phyloP scores from a whole-genome alignment of 2,329 filamentous ascomycete species.

The Hysterium pulicare region DNA sequence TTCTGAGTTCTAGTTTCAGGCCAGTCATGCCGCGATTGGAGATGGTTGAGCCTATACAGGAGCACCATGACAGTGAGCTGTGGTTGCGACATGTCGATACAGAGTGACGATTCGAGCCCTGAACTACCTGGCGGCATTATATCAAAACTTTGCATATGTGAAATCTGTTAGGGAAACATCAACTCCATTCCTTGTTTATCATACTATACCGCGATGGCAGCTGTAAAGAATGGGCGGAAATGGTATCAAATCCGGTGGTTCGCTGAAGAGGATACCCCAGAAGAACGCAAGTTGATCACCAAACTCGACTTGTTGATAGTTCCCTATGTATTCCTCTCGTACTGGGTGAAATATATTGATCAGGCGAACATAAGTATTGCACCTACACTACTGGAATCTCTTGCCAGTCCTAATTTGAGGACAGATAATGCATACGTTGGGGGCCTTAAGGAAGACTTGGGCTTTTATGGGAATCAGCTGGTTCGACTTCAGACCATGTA shows the following conservation, averaged over 20 bases:
- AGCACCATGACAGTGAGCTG: not conserved
- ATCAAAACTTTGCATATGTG: too few relatives aligned
- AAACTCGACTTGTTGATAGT: constrained; percentile 58
- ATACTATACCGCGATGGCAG: not conserved
- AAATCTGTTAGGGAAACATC: too few relatives aligned
- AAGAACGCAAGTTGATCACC: constrained; percentile 51
- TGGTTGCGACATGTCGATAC: not conserved
- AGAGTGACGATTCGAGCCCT: not conserved
- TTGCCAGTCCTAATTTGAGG: not conserved
- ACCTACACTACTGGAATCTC: not conserved
- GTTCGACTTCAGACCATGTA: constrained; percentile 56
- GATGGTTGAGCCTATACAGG: too few relatives aligned
- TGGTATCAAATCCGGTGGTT: constrained; percentile 30
- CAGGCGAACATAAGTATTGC: constrained; percentile 52
- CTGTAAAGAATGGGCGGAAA: constrained; percentile 10
- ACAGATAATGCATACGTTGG: constrained; percentile 56
- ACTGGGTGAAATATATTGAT: constrained; percentile 58
- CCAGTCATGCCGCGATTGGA: too few relatives aligned
- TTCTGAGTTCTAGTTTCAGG: too few relatives aligned
- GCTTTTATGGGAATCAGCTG: constrained; percentile 52
- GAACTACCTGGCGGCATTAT: too few relatives aligned
- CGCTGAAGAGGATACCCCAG: constrained; percentile 43
- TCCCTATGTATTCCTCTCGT: constrained; percentile 54
- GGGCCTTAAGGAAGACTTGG: constrained; percentile 52
- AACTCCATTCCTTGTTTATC: not conserved